Evolutionary conservation across 1,284 basidiomycete species (phyloP), one percentile per base, ranked within the genome.

Genomic region (Tremellales sp.): DNA sequence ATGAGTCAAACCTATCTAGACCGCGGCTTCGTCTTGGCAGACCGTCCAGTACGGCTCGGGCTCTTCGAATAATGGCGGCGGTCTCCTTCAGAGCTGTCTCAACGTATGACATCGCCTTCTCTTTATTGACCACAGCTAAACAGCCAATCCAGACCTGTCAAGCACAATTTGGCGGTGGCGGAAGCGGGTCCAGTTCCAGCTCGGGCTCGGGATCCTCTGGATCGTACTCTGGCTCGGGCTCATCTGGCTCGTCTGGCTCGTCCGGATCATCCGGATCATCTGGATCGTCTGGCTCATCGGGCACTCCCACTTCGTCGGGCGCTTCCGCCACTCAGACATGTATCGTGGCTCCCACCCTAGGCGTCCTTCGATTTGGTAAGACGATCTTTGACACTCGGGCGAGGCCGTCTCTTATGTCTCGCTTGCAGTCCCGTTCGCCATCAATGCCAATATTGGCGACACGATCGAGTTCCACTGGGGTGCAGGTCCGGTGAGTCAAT

Each of bases 331-430:
- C 57, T 13, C 57, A 61, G 36, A 59, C 59, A 3, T 45, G 58
- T 38, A 56, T 62, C 29, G 57, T 59, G 6, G 60, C 60, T 16
- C 60, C 60, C 1, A 56, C 57, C 24, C 40, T 52, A 41, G 60
- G 57, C 40, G 60, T 62, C 18, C 39, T 62, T 12, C 48, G 60
- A 33, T 62, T 54, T 45, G 56, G 56, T 58, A 25, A 31, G 56
- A 51, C 35, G 8, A 33, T 32, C 12, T 13, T 13, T 27, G 21
- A 8, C 28, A 21, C 5, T 24, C 34, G 19, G 33, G 6, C n/a
- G 8, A 25, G 38, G 18, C n/a, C 18, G 12, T 3, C 18, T 31
- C 47, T 47, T 39, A n/a, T n/a, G n/a, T n/a, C n/a, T n/a, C n/a
- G 35, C 34, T 16, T n/a, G 14, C 34, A 58, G 59, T 62, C 0